Evolutionary conservation across 1,284 basidiomycete genomes (phyloP).

Genomic region (Takashimella tepidaria): DNA sequence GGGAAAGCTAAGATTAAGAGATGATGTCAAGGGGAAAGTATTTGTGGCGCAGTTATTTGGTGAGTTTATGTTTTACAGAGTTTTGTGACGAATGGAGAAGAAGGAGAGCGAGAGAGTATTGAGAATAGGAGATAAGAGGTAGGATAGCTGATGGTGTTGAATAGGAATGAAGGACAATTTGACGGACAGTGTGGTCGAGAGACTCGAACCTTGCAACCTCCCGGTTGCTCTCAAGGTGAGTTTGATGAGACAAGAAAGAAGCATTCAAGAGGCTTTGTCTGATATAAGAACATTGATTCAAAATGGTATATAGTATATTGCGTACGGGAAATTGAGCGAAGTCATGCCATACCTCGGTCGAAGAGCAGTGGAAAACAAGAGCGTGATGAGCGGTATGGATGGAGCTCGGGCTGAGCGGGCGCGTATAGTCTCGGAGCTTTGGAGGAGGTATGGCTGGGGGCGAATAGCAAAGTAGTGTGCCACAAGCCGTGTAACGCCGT

Average conservation of each 20-base stretch:
- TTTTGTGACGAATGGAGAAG: not conserved
- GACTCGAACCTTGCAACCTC: conserved; percentile 53
- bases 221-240: conserved; percentile 67
- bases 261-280: too few relatives aligned
- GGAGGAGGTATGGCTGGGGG: conserved; percentile 37
- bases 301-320: conserved; percentile 67
- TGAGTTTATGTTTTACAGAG: conserved; percentile 44
- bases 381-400: conserved; percentile 57
- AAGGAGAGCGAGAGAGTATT: not conserved
- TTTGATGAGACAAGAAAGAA: too few relatives aligned
- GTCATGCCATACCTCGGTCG: conserved; percentile 70
- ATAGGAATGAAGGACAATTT: conserved; percentile 80
- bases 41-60: conserved; percentile 80
- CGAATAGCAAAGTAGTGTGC: not conserved
- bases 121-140: not conserved
- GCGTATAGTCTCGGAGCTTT: conserved; percentile 54
- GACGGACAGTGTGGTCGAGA: conserved; percentile 62
- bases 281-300: too few relatives aligned
- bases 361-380: conserved; percentile 73
- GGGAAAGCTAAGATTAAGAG: conserved; percentile 38
- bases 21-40: conserved; percentile 63
- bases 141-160: not conserved
- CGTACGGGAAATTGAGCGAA: conserved; percentile 73
- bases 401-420: conserved; percentile 56
- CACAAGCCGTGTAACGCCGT: too few relatives aligned